Evolutionary conservation across 2,329 filamentous ascomycete genomes (phyloP).

Genomic region (Phialophora tarda): DNA sequence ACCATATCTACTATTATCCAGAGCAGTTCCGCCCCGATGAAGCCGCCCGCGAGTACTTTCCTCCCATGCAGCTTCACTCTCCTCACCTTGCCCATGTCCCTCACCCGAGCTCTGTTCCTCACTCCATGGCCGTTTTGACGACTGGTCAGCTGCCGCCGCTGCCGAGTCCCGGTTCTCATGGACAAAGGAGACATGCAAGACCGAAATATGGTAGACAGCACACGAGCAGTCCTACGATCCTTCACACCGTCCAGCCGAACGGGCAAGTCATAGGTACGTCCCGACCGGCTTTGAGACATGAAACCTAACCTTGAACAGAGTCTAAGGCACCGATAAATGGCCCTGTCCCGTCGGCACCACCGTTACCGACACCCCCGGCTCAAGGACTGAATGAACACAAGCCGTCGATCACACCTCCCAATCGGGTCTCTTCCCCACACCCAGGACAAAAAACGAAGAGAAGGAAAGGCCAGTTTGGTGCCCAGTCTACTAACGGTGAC

Average conservation of each 20-base stretch:
- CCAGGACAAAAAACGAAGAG: slow-evolving; percentile 57
- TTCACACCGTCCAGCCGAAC: slow-evolving; percentile 56
- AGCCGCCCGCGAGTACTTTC: slow-evolving; percentile 80
- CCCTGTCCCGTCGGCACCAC: slow-evolving; percentile 50
- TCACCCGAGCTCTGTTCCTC: slow-evolving; percentile 49
- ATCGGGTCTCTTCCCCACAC: slow-evolving; percentile 57
- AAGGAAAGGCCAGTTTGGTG: slow-evolving; percentile 51
- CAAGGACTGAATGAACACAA: slow-evolving; percentile 53
- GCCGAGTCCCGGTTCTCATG: slow-evolving; percentile 77
- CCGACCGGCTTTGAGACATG: slow-evolving; percentile 41
- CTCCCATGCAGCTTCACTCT: slow-evolving; percentile 65
- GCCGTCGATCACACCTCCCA: slow-evolving; percentile 54
- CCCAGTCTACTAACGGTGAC: slow-evolving; percentile 40
- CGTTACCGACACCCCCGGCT: slow-evolving; percentile 62
- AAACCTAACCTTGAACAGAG: slow-evolving; percentile 47
- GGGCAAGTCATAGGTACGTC: slow-evolving; percentile 43
- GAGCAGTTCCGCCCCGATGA: slow-evolving; percentile 72
- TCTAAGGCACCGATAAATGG: slow-evolving; percentile 51
- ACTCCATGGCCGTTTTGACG: slow-evolving; percentile 78
- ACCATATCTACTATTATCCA: slow-evolving; percentile 58
- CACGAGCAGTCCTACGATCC: slow-evolving; percentile 78
- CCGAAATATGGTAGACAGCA: slow-evolving; percentile 72
- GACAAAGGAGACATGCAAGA: slow-evolving; percentile 62
- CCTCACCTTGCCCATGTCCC: slow-evolving; percentile 47
- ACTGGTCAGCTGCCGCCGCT: slow-evolving; percentile 80